Conservation (phyloP, 805 yeast genomes). For the Starmerella floricola region DNA sequence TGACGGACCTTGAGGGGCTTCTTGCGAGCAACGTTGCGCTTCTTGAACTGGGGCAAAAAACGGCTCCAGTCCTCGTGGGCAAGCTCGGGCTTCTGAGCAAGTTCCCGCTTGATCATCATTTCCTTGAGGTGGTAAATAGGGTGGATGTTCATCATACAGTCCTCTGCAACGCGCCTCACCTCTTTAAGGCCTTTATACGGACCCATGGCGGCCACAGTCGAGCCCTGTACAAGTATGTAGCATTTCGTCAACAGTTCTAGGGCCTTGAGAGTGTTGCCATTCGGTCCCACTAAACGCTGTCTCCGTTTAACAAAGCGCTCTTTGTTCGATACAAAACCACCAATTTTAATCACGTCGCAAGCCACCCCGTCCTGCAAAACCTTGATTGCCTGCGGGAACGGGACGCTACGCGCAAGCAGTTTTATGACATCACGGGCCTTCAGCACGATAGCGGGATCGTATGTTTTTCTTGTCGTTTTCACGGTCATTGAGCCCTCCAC, state of each 20-base stretch:
- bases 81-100: slow-evolving; percentile 87
- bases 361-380: slow-evolving; percentile 85
- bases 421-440: slow-evolving; percentile 93
- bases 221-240: slow-evolving; percentile 92
- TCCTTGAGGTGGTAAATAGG: slow-evolving; percentile 98
- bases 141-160: slow-evolving; percentile 91
- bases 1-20: slow-evolving; percentile 59
- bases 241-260: slow-evolving; percentile 90
- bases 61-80: slow-evolving; percentile 96
- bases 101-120: slow-evolving; percentile 90
- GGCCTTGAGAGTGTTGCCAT: slow-evolving; percentile 92
- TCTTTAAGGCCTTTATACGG: slow-evolving; percentile 87
- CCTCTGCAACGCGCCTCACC: slow-evolving; percentile 87
- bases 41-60: slow-evolving; percentile 91
- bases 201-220: slow-evolving; percentile 95
- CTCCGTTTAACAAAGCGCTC: slow-evolving; percentile 91
- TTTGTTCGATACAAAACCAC: slow-evolving; percentile 75
- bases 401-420: slow-evolving; percentile 87
- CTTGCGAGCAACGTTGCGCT: slow-evolving; percentile 89
- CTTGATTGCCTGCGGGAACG: slow-evolving; percentile 90
- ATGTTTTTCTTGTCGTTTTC: slow-evolving; percentile 88
- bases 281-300: slow-evolving; percentile 93
- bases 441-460: slow-evolving; percentile 83
- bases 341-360: slow-evolving; percentile 92
- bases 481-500: slow-evolving; percentile 98